Base-by-base conservation (phyloP, 2,329 filamentous ascomycete species). In the Phyllosticta paracitricarpa region DNA sequence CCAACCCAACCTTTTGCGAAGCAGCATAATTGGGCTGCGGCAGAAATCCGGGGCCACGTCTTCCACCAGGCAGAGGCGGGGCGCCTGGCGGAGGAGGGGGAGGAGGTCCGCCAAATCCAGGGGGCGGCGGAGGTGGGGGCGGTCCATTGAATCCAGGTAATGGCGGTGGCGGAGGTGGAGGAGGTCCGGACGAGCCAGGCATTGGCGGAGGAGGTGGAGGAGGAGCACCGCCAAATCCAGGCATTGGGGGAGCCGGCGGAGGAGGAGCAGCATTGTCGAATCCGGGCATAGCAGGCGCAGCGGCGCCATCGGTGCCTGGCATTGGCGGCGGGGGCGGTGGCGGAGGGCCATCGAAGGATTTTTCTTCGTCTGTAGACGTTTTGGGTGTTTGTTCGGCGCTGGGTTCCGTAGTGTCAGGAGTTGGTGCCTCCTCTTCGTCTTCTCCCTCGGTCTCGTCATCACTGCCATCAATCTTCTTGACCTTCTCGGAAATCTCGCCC, bases 351-450 rank as follows among this genome's bases (percentile, higher is more conserved):
- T 77, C 72, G 67, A 84, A 83, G 72, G 84, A 86, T 51, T 75
- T 76, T 62, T 89, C 87, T 62, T 78, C 80, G 63, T 89, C 87
- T 61, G 78, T 80, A 33, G 85, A 85, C 7, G 84, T 89, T 66
- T 84, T 81, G 6, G 87, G 87, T n/a, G 84, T 81, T 61, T 86
- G 80, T 65, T 91, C 87, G 64, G 90, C 77, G 73, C 87, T 90
- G 28, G 87, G 88, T 71, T 91, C 87, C 22, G 86, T 89, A 54
- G 88, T 84, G 26, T 87, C 89, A 40, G 88, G 90, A 1, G 88
- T 89, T 62, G 87, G 80, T 59, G 84, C 85, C 66, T 89, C 87
- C 2, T 25, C 60, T 67, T 89, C 87, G 2, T 25, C 60, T 4
- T 55, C 55, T 14, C 14, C 48, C 33, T 57, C 71, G 60, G 84